These are phyloP conservation scores for Myxozyma lipomycoides DNA, from an alignment of 805 yeast genomes.

Conservation along the genomic window DNA sequence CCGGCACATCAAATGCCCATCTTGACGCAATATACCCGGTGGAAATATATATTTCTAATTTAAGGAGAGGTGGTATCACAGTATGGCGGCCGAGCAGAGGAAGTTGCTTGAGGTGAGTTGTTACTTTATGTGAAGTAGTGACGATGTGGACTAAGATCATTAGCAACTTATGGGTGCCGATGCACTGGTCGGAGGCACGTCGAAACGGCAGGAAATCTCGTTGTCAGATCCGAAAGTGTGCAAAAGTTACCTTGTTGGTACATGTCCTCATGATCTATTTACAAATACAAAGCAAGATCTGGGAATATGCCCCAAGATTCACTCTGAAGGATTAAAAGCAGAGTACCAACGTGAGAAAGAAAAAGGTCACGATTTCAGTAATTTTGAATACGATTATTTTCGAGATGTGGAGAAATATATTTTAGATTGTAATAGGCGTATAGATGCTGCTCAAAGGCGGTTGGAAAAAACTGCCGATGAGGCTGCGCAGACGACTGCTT, in stretches of 20 bases:
- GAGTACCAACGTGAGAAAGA: slow-evolving; percentile 53
- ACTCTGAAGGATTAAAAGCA: slow-evolving; percentile 66
- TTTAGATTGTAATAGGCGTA: slow-evolving; percentile 62
- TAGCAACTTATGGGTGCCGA: slow-evolving; percentile 67
- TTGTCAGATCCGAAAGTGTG: slow-evolving; percentile 62
- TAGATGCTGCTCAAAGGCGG: slow-evolving; percentile 57
- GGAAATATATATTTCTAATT: slow-evolving; percentile 2
- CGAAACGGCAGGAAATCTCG: slow-evolving; percentile 42
- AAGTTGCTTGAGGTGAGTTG: slow-evolving; percentile 51
- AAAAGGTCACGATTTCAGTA: slow-evolving; percentile 44
- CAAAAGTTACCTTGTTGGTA: slow-evolving; percentile 75
- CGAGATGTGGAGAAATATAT: slow-evolving; percentile 52
- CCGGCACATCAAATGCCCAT: too few relatives aligned
- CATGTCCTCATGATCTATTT: slow-evolving; percentile 81
- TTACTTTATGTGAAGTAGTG: background rate
- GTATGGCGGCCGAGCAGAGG: slow-evolving; percentile 68
- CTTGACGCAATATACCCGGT: too few relatives aligned
- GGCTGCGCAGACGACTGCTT: slow-evolving; percentile 43
- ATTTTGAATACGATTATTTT: slow-evolving; percentile 47
- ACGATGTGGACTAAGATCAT: background rate
- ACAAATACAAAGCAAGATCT: slow-evolving; percentile 75
- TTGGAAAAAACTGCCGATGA: slow-evolving; percentile 75
- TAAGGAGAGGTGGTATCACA: background rate
- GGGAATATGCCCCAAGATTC: slow-evolving; percentile 75
- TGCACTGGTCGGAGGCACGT: slow-evolving; percentile 31